Base-by-base conservation (phyloP, 2,329 filamentous ascomycete genomes). In the Lecanoromycetidae sp. region DNA sequence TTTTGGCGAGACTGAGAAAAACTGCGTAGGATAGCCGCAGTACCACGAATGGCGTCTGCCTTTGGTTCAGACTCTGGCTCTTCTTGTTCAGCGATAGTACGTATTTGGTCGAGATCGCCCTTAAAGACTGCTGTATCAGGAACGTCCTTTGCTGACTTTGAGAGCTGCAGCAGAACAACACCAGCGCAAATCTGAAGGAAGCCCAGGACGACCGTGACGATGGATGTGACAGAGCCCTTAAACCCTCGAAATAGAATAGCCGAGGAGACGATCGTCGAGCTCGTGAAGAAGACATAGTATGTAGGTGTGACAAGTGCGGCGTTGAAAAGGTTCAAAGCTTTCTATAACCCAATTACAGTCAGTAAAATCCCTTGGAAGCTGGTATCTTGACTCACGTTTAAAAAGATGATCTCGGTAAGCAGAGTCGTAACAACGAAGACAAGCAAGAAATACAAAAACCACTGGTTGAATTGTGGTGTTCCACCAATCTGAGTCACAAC, bases 221-320 rank as follows among this genome's bases (percentile, higher is more conserved):
- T 96, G 22, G 84, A 77, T 5, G 78, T 74, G 0, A 77, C 73
- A 0, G 85, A 85, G 29, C 90, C 91, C 60, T 94, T 90, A 74
- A 98, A 95, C 6, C 91, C 91, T 53, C 80, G 82, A 66, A 96
- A 96, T 2, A 98, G 71, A 38, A 98, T 80, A 3, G 88, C 84
- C 0, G 90, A 95, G 5, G 88, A 93, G 56, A 96, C 77, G 55
- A 98, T 95, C 17, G 91, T 96, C 4, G 87, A 84, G 57, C 82
- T 94, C 32, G 91, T 98, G 63, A 98, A 98, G 70, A 93, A 90
- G 55, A 98, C 91, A 63, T 98, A 98, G 68, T 98, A 98, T 2
- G 91, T 98, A 0, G 91, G 91, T 0, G 91, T 98, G 50, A 98
- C 91, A 55, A 98, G 76, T 6, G 91, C 90, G 30, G 91, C 91